A percentile compares a stretch with the other conserved stretches of the same genome.
phyloP scores from a whole-genome alignment of 1,284 basidiomycete genomes.

The Moniliella sp. region DNA sequence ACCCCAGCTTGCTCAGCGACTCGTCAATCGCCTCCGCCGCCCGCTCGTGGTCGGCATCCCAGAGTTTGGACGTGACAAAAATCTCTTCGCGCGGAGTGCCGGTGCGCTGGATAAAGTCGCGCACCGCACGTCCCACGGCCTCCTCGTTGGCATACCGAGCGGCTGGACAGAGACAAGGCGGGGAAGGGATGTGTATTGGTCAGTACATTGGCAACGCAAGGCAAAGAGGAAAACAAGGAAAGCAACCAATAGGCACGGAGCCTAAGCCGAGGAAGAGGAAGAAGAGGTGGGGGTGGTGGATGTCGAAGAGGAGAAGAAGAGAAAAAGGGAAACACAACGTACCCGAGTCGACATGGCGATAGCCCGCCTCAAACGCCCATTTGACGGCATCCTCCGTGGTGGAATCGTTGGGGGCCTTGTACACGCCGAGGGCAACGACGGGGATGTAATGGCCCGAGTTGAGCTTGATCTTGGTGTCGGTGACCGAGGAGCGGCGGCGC shows the following conservation, averaged over 20 bases:
- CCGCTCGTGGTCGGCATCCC: constrained; percentile 28
- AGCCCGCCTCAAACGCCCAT: constrained; percentile 30
- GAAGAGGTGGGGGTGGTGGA: background rate
- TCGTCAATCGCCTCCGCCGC: constrained; percentile 26
- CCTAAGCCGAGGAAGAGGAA: background rate
- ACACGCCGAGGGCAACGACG: constrained; percentile 29
- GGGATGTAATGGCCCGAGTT: constrained; percentile 25
- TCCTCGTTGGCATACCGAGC: constrained; percentile 32
- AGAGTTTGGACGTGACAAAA: constrained; percentile 34
- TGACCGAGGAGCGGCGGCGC: constrained; percentile 5
- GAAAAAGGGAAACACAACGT: constrained; percentile 4
- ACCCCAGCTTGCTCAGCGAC: constrained; percentile 28
- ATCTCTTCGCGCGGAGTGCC: constrained; percentile 29
- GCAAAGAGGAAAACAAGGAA: background rate
- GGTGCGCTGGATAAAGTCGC: constrained; percentile 17
- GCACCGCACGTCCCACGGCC: constrained; percentile 29
- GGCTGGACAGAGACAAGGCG: constrained; percentile 4
- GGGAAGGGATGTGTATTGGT: background rate
- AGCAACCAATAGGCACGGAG: background rate
- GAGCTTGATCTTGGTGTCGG: constrained; percentile 26
- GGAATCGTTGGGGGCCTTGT: constrained; percentile 32
- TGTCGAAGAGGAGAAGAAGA: background rate
- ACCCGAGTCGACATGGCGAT: constrained; percentile 31
- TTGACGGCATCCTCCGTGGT: constrained; percentile 28
- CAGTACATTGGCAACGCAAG: background rate